A percentile compares a stretch with the other conserved stretches of the same genome.
These are phyloP conservation scores for Clonostachys solani DNA, from an alignment of 2,329 filamentous ascomycete species.

Conservation along the genomic window DNA sequence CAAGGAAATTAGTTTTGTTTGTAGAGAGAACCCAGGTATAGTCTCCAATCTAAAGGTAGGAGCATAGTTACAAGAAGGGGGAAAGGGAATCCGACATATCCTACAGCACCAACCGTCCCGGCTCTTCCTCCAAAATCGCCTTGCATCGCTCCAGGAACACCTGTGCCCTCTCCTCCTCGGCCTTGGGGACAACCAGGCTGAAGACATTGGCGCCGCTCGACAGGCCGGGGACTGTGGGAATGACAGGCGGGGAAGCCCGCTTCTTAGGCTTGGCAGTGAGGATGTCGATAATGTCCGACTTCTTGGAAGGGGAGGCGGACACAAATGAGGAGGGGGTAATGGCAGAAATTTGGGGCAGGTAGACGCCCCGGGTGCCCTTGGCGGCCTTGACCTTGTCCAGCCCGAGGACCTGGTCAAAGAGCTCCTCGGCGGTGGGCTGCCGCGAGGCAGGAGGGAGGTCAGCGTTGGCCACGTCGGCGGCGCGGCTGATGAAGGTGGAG, in stretches of 20 bases:
- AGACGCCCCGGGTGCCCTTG: constrained; percentile 53
- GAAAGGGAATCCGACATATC: neutral
- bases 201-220: constrained; percentile 69
- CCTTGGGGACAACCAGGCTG: constrained; percentile 71
- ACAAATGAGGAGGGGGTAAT: constrained; percentile 41
- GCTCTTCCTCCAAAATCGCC: constrained; percentile 74
- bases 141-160: constrained; percentile 86
- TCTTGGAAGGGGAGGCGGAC: constrained; percentile 20
- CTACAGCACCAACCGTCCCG: constrained; percentile 67
- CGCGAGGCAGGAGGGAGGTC: constrained; percentile 67
- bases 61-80: constrained; percentile 21
- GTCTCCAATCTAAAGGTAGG: neutral
- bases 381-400: constrained; percentile 43
- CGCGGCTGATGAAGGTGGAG: constrained; percentile 81
- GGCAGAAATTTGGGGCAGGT: constrained; percentile 68
- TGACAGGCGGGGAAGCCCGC: constrained; percentile 18
- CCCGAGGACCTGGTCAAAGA: constrained; percentile 87
- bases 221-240: constrained; percentile 35
- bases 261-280: constrained; percentile 42
- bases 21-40: neutral
- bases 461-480: constrained; percentile 83
- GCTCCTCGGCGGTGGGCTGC: constrained; percentile 66
- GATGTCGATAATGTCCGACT: constrained; percentile 77
- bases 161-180: constrained; percentile 76
- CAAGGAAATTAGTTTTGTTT: too few relatives aligned